Percentiles rank a stretch among this genome's conserved stretches.
Evolutionary conservation across 768 basidiomycete species (phyloP).

Genomic region (Lactarius quietus): DNA sequence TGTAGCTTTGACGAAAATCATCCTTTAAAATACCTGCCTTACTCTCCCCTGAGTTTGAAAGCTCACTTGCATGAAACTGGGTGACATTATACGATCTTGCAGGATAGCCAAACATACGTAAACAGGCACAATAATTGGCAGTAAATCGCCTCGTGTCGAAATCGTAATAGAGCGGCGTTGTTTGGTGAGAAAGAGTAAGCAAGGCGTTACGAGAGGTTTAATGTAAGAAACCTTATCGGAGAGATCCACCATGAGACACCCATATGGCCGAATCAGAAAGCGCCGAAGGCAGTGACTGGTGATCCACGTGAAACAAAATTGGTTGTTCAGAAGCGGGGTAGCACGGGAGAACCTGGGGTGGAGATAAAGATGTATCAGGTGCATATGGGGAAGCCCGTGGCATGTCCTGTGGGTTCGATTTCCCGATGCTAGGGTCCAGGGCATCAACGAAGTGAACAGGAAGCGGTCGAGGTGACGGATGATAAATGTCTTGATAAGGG

Average conservation of each 20-base stretch:
- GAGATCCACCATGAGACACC: conserved; percentile 4
- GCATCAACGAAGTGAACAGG: conserved; percentile 3
- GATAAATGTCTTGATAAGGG: neutral
- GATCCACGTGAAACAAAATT: neutral
- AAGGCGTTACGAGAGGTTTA: neutral
- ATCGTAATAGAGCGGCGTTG: too few species aligned
- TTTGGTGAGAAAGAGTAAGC: neutral
- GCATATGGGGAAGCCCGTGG: conserved; percentile 6
- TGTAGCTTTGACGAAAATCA: too few species aligned
- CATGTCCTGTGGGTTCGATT: conserved; percentile 7
- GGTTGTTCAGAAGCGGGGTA: neutral
- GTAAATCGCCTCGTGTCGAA: too few species aligned
- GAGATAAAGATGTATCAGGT: neutral
- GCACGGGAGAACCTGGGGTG: conserved; percentile 5
- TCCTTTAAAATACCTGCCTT: too few species aligned
- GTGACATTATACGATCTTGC: too few species aligned
- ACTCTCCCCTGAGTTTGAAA: too few species aligned
- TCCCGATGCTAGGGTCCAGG: conserved; percentile 9
- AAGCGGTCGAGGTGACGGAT: neutral
- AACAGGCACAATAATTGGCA: too few species aligned
- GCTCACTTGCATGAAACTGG: too few species aligned
- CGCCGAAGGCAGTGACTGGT: conserved; percentile 5
- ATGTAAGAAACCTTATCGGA: neutral
- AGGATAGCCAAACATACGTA: too few species aligned
- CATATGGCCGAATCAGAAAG: conserved; percentile 4